Conservation (phyloP, 768 basidiomycete genomes). For the Kwoniella europaea region DNA sequence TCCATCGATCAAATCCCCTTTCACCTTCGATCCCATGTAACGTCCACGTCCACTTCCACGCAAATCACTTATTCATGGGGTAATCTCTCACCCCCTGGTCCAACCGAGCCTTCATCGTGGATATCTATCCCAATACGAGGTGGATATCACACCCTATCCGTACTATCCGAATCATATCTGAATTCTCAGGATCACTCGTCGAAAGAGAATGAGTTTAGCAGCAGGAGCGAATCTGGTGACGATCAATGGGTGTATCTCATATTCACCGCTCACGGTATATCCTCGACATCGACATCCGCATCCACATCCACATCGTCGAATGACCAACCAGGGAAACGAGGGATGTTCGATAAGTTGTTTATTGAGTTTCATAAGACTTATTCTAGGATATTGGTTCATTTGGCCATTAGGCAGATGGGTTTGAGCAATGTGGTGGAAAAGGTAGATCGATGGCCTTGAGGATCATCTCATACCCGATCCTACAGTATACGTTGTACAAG, state of each 20-base stretch:
- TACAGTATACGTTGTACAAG: too few relatives aligned
- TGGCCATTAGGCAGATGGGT: constrained; percentile 3
- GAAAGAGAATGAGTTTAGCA: not conserved
- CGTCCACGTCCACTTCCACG: not conserved
- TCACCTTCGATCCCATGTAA: not conserved
- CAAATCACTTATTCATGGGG: constrained; percentile 12
- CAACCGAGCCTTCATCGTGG: not conserved
- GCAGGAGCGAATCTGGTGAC: not conserved
- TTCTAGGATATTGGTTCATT: constrained; percentile 15
- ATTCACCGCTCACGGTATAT: constrained; percentile 10
- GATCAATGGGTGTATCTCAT: constrained; percentile 5
- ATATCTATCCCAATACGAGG: constrained; percentile 2
- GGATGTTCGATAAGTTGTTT: not conserved
- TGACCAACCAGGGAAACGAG: not conserved
- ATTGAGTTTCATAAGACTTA: constrained; percentile 8
- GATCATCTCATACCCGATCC: too few relatives aligned
- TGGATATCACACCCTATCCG: constrained; percentile 13
- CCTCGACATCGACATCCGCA: not conserved
- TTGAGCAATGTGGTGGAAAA: not conserved
- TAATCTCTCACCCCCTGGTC: not conserved
- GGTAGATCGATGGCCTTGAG: not conserved
- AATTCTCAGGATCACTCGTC: not conserved
- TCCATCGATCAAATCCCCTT: not conserved
- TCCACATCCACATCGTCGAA: not conserved
- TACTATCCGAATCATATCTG: not conserved